These are phyloP conservation scores for Tricholoma flavovirens DNA, from an alignment of 768 basidiomycete genomes.

Conservation along the genomic window DNA sequence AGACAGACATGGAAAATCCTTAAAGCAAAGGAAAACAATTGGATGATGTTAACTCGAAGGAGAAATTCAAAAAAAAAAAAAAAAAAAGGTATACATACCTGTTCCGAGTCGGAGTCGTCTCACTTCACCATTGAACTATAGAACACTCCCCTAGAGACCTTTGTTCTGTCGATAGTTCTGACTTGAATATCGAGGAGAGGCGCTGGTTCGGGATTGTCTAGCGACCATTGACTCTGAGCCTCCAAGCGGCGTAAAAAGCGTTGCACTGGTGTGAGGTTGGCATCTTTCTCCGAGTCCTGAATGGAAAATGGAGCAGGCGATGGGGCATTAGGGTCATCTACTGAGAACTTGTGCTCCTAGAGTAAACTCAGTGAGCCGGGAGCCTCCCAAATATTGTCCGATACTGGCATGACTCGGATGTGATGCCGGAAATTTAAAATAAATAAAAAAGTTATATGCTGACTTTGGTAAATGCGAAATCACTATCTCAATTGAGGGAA, in stretches of 20 bases:
- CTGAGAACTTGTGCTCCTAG: background rate
- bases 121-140: background rate
- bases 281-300: background rate
- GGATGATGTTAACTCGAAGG: background rate
- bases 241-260: background rate
- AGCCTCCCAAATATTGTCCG: too few relatives aligned
- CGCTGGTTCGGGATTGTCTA: background rate
- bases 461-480: background rate
- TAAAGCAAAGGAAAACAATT: background rate
- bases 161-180: background rate
- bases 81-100: too few relatives aligned
- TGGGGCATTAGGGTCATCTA: background rate
- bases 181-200: background rate
- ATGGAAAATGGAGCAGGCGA: background rate
- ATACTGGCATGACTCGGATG: too few relatives aligned
- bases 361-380: background rate
- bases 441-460: too few relatives aligned
- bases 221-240: background rate
- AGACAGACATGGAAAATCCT: background rate
- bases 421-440: too few relatives aligned
- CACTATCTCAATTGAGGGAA: background rate
- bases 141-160: background rate
- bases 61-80: too few relatives aligned
- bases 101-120: too few relatives aligned
- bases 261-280: background rate